Evolutionary conservation across 495 filamentous ascomycete species (phyloP), one percentile per base, ranked within the genome.

Genomic region (Penicillium ochrochloron): DNA sequence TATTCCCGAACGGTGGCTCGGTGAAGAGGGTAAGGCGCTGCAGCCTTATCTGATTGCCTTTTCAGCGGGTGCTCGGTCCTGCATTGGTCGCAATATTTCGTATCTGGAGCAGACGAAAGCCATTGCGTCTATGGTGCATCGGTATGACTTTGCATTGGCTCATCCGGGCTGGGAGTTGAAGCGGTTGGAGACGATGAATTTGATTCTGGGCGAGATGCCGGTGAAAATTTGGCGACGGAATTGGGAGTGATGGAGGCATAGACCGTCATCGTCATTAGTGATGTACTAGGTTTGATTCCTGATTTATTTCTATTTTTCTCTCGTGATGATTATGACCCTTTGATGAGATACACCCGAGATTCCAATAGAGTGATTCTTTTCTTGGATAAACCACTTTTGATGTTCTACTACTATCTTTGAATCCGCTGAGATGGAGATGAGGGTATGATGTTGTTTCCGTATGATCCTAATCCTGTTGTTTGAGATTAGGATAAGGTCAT

Each of bases 71-170:
- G 75, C 76, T 0, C 62, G 78, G 5, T 76, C 75, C 25, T 81
- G 78, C 52, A 79, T 81, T 66, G 78, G 78, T 17, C 66, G 77
- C 14, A 81, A 80, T 57, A 79, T 82, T 46, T 70, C 74, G 1
- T 81, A 81, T 52, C 67, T 83, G 35, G 80, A 82, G 68, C 80
- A 83, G 67, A 73, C 73, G 0, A 77, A 80, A 44, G 65, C 77
- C 3, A 39, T 82, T 55, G 78, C 81, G 12, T 74, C 72, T 14
- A 57, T 83, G 54, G 73, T 83, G 17, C 77, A 81, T 61, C 70
- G 78, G 19, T 83, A 80, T 67, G 74, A 80, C 9, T 77, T 84
- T 64, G 73, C 75, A 21, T 59, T 84, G 58, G 64, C 77, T 25
- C 48, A 68, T 33, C 75, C 69, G 5, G 73, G 59, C 1, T 84